A percentile compares a stretch with the other conserved stretches of the same genome.
phyloP scores from a whole-genome alignment of 331 rosid species.

The Saraca asoca region DNA sequence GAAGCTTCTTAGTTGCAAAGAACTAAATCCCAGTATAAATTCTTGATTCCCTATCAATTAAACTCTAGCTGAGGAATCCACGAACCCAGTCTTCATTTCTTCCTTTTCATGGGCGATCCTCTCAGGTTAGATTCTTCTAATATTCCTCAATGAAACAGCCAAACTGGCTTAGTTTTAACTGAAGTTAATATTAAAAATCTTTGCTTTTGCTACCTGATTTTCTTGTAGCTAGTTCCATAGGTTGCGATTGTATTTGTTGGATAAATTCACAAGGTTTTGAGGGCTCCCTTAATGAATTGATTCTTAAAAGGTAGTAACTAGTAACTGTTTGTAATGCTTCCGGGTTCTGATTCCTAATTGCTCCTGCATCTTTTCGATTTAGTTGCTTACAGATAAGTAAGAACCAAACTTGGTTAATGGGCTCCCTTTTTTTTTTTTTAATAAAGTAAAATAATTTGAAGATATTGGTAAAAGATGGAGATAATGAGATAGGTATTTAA shows the following conservation, averaged over 20 bases:
- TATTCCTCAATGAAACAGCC: neutral
- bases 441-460: neutral
- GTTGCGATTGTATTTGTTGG: conserved; percentile 54
- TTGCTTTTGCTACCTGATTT: neutral
- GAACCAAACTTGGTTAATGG: neutral
- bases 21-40: too few relatives aligned
- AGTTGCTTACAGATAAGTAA: too few relatives aligned
- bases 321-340: conserved; percentile 19
- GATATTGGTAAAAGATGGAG: neutral
- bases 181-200: neutral
- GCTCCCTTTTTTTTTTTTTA: neutral
- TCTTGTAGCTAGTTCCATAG: neutral
- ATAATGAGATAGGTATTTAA: neutral
- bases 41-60: conserved; percentile 20
- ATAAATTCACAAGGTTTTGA: conserved; percentile 27
- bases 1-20: too few relatives aligned
- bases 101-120: conserved; percentile 60
- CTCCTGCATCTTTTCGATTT: neutral
- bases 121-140: conserved; percentile 53
- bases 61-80: conserved; percentile 9
- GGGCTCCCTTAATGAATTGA: conserved; percentile 30
- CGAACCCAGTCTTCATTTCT: conserved; percentile 30
- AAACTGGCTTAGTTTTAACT: too few relatives aligned
- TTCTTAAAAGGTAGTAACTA: conserved; percentile 29
- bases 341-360: neutral